Evolutionary conservation across 1,284 basidiomycete genomes (phyloP), one percentile per base, ranked within the genome.

Genomic region (Rugosomyces carneus): DNA sequence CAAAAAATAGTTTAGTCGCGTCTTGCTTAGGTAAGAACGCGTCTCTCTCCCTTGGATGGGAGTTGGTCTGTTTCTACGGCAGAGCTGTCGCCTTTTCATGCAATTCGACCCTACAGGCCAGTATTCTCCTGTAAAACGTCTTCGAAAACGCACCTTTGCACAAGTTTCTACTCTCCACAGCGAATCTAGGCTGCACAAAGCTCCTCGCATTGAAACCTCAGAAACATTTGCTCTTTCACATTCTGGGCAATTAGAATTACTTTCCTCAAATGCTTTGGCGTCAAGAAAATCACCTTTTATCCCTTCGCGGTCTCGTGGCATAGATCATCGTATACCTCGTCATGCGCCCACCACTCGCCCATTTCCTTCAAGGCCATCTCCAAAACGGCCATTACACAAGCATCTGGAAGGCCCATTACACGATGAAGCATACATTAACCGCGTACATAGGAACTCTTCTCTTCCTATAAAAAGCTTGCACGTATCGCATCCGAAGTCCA

Each of bases 21-120:
- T 4, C 21, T 23, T 23, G 21, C 21, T 23, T 23, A 23, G 21
- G 7, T 23, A 23, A 23, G 21, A 38, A 10, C 44, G 29, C n/a
- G 32, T 45, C 38, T 29, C 15, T 11, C 45, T 50, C 55, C 48
- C 57, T 60, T 55, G 13, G 61, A 80, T 81, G 77, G 73, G 70
- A 68, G 59, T 74, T 63, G 71, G 70, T 53, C 65, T 72, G 53
- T 54, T 65, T 42, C 58, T 74, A 52, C 66, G 69, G 58, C 63
- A 69, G 52, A 70, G 74, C 70, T 71, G 66, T 63, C 66, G 71
- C 66, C 70, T 75, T 61, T 69, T 77, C 67, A 80, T 80, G 77
- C 73, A 75, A 69, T 57, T 73, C 57, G 70, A 76, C 60, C 61
- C 67, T 42, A 58, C 60, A 49, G 56, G 51, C 51, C 54, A 51